Evolutionary conservation across 2,329 filamentous ascomycete species (phyloP), one percentile per base, ranked within the genome.

Genomic region (Fusarium succisae): DNA sequence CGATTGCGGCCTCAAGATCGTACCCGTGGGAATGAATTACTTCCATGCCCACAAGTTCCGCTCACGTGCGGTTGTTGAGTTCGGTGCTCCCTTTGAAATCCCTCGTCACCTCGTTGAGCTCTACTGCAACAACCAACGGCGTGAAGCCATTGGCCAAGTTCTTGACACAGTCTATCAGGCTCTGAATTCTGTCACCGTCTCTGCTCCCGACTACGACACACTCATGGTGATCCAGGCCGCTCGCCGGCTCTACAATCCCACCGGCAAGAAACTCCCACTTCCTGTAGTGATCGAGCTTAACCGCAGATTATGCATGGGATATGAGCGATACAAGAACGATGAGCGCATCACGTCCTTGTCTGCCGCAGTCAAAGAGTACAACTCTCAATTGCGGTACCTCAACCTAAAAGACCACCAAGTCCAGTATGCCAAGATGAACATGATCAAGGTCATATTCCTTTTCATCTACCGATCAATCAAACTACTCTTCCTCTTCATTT

Each of bases 1-100:
- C 6, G 88, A 96, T 73, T 98, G 94, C 80, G 94, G 94, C 37
- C 86, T 99, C 70, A 97, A 95, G 83, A 98, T 99, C 77, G 94
- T 99, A 30, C 96, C 96, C 8, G 95, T 96, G 58, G 96, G 96
- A 78, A 98, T 99, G 96, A 99, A 99, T 83, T 99, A 99, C 84
- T 99, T 99, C 84, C 96, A 98, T 83, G 94, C 96, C 1, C 96
- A 99, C 87, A 99, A 98, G 82, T 99, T 99, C 84, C 93, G 96
- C 51, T 98, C 96, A 73, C 91, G 96, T 80, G 96, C 96, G 41
- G 96, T 99, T 9, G 92, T 98, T 69, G 96, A 99, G 80, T 99
- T 98, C 78, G 96, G 96, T 14, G 92, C 91, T 32, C 95, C 96
- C 0, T 92, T 98, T 72, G 93, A 97, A 75, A 91, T 98, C 15